These are phyloP conservation scores for Monosporozyma aerobia DNA, from an alignment of 805 yeast genomes.

Conservation along the genomic window DNA sequence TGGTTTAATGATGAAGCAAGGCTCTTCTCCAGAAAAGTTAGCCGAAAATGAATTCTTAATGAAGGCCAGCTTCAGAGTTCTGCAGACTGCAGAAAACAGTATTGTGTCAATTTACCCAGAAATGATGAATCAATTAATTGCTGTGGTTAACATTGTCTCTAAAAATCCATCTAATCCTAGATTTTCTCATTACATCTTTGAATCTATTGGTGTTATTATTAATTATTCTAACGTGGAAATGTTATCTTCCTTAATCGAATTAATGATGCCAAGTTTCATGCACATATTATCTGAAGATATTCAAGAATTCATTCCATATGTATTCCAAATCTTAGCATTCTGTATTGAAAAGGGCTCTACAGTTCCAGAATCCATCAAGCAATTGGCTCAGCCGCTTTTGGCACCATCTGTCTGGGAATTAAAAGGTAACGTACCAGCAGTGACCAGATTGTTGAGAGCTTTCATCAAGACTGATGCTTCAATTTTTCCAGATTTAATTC, in stretches of 20 bases:
- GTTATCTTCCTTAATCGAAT: constrained; percentile 26
- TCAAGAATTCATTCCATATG: constrained; percentile 89
- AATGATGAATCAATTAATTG: constrained; percentile 52
- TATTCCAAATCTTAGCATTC: constrained; percentile 81
- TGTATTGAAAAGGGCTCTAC: constrained; percentile 47
- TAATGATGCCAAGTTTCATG: constrained; percentile 60
- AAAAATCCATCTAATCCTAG: constrained; percentile 93
- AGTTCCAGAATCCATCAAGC: constrained; percentile 57
- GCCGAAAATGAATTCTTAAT: constrained; percentile 93
- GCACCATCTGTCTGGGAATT: constrained; percentile 93
- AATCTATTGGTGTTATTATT: constrained; percentile 70
- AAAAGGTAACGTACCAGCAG: constrained; percentile 88
- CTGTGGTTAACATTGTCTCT: constrained; percentile 60
- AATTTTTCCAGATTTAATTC: constrained; percentile 45
- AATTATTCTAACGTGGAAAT: constrained; percentile 37
- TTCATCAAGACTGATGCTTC: constrained; percentile 38
- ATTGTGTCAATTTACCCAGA: constrained; percentile 40
- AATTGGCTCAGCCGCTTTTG: constrained; percentile 68
- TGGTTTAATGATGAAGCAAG: constrained; percentile 49
- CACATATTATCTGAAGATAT: constrained; percentile 70
- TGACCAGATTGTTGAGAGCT: constrained; percentile 67
- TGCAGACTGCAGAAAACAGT: constrained; percentile 61
- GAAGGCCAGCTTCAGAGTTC: constrained; percentile 77
- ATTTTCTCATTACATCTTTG: constrained; percentile 85
- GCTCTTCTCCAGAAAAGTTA: constrained; percentile 72